A percentile compares a stretch with the other conserved stretches of the same genome.
phyloP scores from a whole-genome alignment of 2,329 filamentous ascomycete genomes.

The Orbilia quercus region DNA sequence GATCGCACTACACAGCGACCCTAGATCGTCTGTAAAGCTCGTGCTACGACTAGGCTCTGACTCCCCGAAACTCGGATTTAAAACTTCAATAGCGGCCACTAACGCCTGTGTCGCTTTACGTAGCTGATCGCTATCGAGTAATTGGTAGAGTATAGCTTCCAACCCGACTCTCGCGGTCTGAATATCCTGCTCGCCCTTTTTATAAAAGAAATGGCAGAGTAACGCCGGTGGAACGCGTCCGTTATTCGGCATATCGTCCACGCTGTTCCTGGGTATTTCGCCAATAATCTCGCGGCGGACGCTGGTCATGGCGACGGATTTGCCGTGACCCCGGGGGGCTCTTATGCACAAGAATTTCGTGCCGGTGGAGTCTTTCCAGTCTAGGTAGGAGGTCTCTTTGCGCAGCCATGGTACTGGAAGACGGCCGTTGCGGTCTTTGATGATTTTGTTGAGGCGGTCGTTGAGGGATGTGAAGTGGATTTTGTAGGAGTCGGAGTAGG shows the following conservation, averaged over 20 bases:
- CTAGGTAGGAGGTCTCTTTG: constrained; percentile 24
- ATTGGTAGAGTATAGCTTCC: constrained; percentile 27
- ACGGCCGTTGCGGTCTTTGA: constrained; percentile 14
- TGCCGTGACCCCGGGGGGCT: constrained; percentile 34
- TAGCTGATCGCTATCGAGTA: constrained; percentile 15
- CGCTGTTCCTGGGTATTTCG: constrained; percentile 11
- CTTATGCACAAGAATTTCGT: constrained; percentile 28
- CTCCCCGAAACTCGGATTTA: constrained; percentile 28
- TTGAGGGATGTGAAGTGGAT: constrained; percentile 21
- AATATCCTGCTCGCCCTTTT: constrained; percentile 45
- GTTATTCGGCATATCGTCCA: not conserved
- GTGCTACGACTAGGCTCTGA: not conserved
- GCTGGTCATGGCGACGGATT: constrained; percentile 40
- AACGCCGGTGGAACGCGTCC: not conserved
- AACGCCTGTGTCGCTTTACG: constrained; percentile 9
- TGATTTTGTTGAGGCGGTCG: constrained; percentile 34
- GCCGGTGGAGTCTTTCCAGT: constrained; percentile 21
- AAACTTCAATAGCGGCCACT: constrained; percentile 2
- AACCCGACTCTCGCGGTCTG: constrained; percentile 22
- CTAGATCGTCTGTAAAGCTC: constrained; percentile 16
- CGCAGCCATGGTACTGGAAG: constrained; percentile 22
- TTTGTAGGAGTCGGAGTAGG: constrained; percentile 23
- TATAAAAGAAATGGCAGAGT: constrained; percentile 45
- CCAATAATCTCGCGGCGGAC: constrained; percentile 15
- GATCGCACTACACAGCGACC: constrained; percentile 12